These are phyloP conservation scores for Dothistroma septosporum DNA, from an alignment of 2,329 filamentous ascomycete genomes.

Conservation along the genomic window DNA sequence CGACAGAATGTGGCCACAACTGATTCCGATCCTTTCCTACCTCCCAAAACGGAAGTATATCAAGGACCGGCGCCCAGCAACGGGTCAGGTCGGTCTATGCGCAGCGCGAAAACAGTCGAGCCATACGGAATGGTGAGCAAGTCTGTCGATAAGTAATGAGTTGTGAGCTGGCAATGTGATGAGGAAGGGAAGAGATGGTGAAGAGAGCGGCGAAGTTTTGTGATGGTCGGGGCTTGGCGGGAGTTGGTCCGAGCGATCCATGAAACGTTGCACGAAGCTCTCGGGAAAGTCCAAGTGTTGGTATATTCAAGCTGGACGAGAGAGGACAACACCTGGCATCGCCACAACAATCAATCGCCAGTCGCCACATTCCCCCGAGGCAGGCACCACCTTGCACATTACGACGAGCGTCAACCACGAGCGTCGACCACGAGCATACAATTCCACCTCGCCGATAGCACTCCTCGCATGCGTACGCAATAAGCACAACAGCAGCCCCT, in stretches of 20 bases:
- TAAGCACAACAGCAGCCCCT: slow-evolving; percentile 5
- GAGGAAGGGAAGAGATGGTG: slow-evolving; percentile 41
- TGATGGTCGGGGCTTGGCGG: background rate
- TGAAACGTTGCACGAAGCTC: slow-evolving; percentile 1
- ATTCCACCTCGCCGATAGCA: background rate
- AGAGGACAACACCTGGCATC: slow-evolving; percentile 1
- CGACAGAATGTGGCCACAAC: slow-evolving; percentile 59
- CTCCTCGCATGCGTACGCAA: slow-evolving; percentile 2
- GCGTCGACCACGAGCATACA: background rate
- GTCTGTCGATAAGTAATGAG: slow-evolving; percentile 59
- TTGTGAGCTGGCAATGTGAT: slow-evolving; percentile 51
- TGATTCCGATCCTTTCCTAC: slow-evolving; percentile 67
- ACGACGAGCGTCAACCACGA: background rate
- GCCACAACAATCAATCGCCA: background rate
- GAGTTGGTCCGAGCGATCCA: background rate
- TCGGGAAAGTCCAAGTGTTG: background rate
- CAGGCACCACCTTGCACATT: background rate
- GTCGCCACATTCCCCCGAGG: background rate
- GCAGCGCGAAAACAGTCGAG: slow-evolving; percentile 62
- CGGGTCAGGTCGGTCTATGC: slow-evolving; percentile 61
- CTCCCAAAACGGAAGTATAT: slow-evolving; percentile 66
- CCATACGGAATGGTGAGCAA: slow-evolving; percentile 51
- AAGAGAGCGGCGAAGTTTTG: slow-evolving; percentile 26
- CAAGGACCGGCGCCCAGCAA: slow-evolving; percentile 68
- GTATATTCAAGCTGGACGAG: background rate